phyloP scores from a whole-genome alignment of 179 eudicot species.

The Camellia oleifera region DNA sequence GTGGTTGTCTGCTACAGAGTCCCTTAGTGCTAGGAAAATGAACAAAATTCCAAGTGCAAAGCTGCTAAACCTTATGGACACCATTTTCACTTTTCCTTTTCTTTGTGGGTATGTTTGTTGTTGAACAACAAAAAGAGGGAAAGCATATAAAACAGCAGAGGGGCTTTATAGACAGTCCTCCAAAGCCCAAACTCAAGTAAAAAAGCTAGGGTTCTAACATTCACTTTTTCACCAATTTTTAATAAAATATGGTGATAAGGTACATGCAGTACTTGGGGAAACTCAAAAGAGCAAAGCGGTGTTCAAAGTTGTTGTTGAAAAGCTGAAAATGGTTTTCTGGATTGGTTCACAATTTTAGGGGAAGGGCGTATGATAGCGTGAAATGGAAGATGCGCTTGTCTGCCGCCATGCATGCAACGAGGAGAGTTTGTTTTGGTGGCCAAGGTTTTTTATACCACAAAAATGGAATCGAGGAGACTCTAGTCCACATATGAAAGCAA shows the following conservation, averaged over 20 bases:
- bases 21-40: conserved; percentile 31
- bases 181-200: conserved; percentile 24
- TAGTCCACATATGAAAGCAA: not conserved
- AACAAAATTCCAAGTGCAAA: conserved; percentile 32
- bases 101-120: not conserved
- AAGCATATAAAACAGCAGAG: not conserved
- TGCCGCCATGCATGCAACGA: conserved; percentile 45
- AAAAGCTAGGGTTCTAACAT: conserved; percentile 24
- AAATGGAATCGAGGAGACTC: not conserved
- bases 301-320: not conserved
- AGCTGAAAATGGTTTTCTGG: conserved; percentile 1
- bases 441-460: too few species aligned
- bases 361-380: conserved; percentile 43
- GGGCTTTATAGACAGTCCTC: conserved; percentile 19
- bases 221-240: not conserved
- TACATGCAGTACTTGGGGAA: conserved; percentile 10
- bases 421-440: conserved; percentile 18
- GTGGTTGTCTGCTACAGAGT: conserved; percentile 17
- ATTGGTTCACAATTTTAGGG: conserved; percentile 25
- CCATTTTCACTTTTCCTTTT: conserved; percentile 26
- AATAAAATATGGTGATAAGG: not conserved
- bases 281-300: conserved; percentile 9
- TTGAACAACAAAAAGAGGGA: conserved; percentile 10
- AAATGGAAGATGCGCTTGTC: conserved; percentile 46
- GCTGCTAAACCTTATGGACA: conserved; percentile 23